Percentiles rank a stretch among this genome's conserved stretches.
Conservation (phyloP, 345 rosid genomes). For the Eucalyptus erythrocorys region DNA sequence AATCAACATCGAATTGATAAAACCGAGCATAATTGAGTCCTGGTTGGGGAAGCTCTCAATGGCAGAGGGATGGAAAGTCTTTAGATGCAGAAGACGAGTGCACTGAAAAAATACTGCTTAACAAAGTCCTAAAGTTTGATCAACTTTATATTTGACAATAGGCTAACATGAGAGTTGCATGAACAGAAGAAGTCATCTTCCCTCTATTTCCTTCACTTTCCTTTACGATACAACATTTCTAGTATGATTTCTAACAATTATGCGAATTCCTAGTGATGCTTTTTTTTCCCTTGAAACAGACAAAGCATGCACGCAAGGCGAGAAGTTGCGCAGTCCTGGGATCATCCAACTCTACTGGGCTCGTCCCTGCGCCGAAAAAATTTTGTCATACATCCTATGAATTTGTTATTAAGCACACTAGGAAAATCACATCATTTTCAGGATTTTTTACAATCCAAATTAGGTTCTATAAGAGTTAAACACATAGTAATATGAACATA, state of each 20-base stretch:
- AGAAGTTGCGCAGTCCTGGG: background rate
- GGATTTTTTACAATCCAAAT: background rate
- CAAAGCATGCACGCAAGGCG: background rate
- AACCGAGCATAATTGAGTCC: background rate
- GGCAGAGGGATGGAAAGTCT: background rate
- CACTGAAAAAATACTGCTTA: background rate
- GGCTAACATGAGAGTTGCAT: background rate
- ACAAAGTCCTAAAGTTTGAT: background rate
- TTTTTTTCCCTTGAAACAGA: background rate
- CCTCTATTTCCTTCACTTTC: background rate
- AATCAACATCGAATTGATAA: background rate
- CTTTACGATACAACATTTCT: background rate
- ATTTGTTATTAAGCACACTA: background rate
- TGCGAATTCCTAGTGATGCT: background rate
- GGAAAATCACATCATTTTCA: background rate
- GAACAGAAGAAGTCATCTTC: background rate
- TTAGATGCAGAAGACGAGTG: background rate
- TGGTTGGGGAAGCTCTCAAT: background rate
- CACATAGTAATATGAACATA: background rate
- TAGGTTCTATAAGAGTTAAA: background rate
- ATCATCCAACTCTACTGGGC: background rate
- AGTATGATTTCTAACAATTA: background rate
- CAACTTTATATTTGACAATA: background rate
- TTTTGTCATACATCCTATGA: background rate
- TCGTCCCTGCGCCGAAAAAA: background rate